Evolutionary conservation across 1,284 basidiomycete species (phyloP).

Genomic region (Limonomyces culmigenus): DNA sequence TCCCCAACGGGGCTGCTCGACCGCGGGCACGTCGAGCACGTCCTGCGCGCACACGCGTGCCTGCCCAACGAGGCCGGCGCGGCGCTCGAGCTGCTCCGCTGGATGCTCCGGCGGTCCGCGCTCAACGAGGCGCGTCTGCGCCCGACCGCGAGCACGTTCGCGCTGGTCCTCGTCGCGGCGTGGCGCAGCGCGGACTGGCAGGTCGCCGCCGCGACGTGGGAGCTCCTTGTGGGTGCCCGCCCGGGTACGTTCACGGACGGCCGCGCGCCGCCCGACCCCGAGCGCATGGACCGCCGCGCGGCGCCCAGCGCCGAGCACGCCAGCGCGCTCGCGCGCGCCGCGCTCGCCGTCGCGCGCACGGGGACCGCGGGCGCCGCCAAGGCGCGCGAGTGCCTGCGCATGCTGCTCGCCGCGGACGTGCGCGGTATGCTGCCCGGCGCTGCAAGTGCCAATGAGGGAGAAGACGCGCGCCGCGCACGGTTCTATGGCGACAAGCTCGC

Average conservation of each 20-base stretch:
- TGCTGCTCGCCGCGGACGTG: slow-evolving; percentile 18
- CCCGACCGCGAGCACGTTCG: slow-evolving; percentile 31
- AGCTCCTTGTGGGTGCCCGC: slow-evolving; percentile 49
- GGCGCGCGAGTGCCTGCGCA: slow-evolving; percentile 39
- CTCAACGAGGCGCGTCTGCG: slow-evolving; percentile 15
- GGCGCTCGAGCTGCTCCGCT: slow-evolving; percentile 40
- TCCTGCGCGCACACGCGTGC: slow-evolving; percentile 31
- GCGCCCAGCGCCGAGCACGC: slow-evolving; percentile 23
- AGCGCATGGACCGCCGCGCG: slow-evolving; percentile 11
- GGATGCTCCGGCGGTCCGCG: slow-evolving; percentile 37
- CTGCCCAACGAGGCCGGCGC: slow-evolving; percentile 22
- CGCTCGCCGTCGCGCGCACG: slow-evolving; percentile 34
- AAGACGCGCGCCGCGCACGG: no score
- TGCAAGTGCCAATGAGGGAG: no score
- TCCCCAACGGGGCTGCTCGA: slow-evolving; percentile 22
- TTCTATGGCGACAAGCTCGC: no score
- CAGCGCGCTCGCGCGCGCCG: slow-evolving; percentile 25
- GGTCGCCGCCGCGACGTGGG: slow-evolving; percentile 33
- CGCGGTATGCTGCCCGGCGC: neutral
- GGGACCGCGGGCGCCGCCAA: slow-evolving; percentile 30
- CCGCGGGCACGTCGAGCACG: slow-evolving; percentile 35
- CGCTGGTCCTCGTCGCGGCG: slow-evolving; percentile 39
- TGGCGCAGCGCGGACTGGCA: slow-evolving; percentile 45
- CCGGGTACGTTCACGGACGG: slow-evolving; percentile 31
- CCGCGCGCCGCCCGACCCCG: slow-evolving; percentile 9